Base-by-base conservation (phyloP, 768 basidiomycete genomes). In the Mycena filopes region DNA sequence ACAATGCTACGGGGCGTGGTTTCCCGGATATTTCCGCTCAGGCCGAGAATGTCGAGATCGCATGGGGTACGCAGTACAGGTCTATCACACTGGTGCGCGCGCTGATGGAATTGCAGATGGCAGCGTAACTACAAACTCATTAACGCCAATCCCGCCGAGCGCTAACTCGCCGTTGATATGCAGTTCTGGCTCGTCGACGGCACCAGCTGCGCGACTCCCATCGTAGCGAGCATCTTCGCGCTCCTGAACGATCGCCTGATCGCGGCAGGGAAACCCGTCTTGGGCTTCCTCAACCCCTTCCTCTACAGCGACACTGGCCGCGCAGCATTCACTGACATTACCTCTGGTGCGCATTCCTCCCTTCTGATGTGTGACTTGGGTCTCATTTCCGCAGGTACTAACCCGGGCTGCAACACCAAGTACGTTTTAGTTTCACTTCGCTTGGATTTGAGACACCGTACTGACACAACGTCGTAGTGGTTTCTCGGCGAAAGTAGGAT, bases 151-250 rank as follows among this genome's bases (percentile, higher is more conserved):
- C n/a, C n/a, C n/a, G n/a, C n/a, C n/a, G n/a, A n/a, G n/a, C n/a
- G n/a, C n/a, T n/a, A n/a, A n/a, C n/a, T n/a, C n/a, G 21, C 13
- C 16, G 21, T 23, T 4, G 4, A 2, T 36, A 38, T 38, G 16
- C 33, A 13, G 50, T 21, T 25, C 33, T 31, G 36, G 50, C 50
- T 63, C 7, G 71, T 79, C 33, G 72, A 58, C 2, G 86, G 86
- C 42, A 86, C 85, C 5, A 84, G 83, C 20, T 78, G 78, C 5
- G n/a, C 83, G 0, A 49, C 78, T 12, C 84, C 85, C 0, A 78
- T 82, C 2, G 81, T 87, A 58, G 78, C 83, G 0, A 76, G 76
- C 47, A 72, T 84, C 51, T 70, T 84, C n/a, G 71, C 82, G 4
- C 77, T 84, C 67, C 67, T 85, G 40, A 83, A 84, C 45, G 81